A percentile compares a stretch with the other conserved stretches of the same genome.
Conservation (phyloP, 257 asterid species). For the Anisodus tanguticus region DNA sequence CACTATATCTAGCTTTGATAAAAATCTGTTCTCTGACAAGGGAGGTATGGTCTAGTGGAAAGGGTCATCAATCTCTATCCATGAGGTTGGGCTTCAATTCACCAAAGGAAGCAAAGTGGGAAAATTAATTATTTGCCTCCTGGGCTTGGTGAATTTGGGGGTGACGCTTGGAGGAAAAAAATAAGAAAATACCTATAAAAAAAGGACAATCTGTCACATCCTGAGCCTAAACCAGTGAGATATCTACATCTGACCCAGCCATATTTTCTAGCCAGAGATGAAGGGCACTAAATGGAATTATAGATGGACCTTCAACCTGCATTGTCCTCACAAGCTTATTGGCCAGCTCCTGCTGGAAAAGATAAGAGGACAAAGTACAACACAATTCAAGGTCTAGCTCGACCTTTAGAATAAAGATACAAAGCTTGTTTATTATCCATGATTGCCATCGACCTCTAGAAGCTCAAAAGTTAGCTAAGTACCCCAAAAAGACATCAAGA, state of each 20-base stretch:
- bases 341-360: constrained; percentile 42
- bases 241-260: constrained; percentile 70
- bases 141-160: neutral
- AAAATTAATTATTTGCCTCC: neutral
- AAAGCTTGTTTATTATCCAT: neutral
- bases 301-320: constrained; percentile 65
- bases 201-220: constrained; percentile 35
- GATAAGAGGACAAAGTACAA: neutral
- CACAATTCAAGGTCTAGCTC: neutral
- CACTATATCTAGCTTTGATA: neutral
- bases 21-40: constrained; percentile 1
- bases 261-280: constrained; percentile 64
- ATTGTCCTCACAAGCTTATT: constrained; percentile 52
- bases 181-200: neutral
- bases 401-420: neutral
- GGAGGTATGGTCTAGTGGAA: constrained; percentile 12
- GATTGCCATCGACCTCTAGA: neutral
- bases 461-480: neutral
- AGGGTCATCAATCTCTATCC: constrained; percentile 10
- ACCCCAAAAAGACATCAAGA: neutral
- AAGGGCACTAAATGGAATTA: constrained; percentile 38
- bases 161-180: neutral
- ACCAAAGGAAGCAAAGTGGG: constrained; percentile 24
- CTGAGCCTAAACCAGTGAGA: constrained; percentile 52
- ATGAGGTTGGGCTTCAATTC: constrained; percentile 17